Evolutionary conservation across 805 yeast species (phyloP).

Genomic region (Debaryomyces tyrocola): DNA sequence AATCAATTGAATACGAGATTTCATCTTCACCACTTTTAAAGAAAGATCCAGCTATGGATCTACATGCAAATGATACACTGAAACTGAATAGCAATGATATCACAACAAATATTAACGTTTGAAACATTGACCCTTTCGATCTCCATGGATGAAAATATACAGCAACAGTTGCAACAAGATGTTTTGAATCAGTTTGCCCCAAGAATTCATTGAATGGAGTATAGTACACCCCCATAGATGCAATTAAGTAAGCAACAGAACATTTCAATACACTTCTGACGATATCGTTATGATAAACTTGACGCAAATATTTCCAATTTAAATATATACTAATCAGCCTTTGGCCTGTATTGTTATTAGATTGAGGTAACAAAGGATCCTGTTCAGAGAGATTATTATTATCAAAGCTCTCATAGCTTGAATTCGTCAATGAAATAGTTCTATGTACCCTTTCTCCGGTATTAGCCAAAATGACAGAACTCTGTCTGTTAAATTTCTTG

Average conservation of each 20-base stretch:
- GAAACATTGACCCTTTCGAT: constrained; percentile 77
- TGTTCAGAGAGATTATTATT: constrained; percentile 2
- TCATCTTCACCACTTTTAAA: constrained; percentile 47
- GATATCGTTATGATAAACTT: constrained; percentile 13
- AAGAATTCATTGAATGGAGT: constrained; percentile 47
- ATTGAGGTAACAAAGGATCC: constrained; percentile 4
- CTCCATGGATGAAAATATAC: constrained; percentile 85
- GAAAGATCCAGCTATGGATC: constrained; percentile 49
- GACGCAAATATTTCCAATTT: background rate
- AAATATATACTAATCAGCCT: background rate
- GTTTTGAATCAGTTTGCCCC: constrained; percentile 74
- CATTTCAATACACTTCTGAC: constrained; percentile 54
- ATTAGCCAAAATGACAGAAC: constrained; percentile 39
- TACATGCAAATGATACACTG: constrained; percentile 50
- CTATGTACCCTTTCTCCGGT: constrained; percentile 42
- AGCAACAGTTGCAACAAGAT: constrained; percentile 77
- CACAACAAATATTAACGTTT: constrained; percentile 62
- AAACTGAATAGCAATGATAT: constrained; percentile 55
- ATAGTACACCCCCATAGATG: constrained; percentile 70
- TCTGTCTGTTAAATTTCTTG: constrained; percentile 15
- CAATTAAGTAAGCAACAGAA: constrained; percentile 70
- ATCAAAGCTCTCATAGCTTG: constrained; percentile 21
- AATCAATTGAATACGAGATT: constrained; percentile 52
- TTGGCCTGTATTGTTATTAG: background rate
- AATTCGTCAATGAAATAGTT: constrained; percentile 25